A percentile compares a stretch with the other conserved stretches of the same genome.
Evolutionary conservation across 2,329 filamentous ascomycete species (phyloP).

Genomic region (Dryadomyces quercivorus): DNA sequence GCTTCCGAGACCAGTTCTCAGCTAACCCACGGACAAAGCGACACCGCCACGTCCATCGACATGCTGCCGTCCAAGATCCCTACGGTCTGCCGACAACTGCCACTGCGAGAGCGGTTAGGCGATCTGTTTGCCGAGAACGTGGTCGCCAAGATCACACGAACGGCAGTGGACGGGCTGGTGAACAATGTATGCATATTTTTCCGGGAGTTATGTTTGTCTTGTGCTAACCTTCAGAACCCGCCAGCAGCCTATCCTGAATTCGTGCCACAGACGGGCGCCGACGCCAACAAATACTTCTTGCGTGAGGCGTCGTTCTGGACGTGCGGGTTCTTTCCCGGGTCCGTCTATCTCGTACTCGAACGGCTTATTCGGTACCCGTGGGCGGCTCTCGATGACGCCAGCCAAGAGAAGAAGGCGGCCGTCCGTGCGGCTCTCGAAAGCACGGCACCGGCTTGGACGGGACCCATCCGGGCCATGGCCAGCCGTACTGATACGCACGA

Average conservation of each 20-base stretch:
- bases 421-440: conserved; percentile 15
- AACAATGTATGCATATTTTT: conserved; percentile 6
- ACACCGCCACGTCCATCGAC: too few relatives aligned
- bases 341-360: conserved; percentile 22
- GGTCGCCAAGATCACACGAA: conserved; percentile 14
- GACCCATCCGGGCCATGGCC: conserved; percentile 22
- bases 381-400: conserved; percentile 7
- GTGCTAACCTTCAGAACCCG: conserved; percentile 8
- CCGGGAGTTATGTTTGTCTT: not conserved
- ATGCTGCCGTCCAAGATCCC: too few relatives aligned
- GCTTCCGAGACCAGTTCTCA: too few relatives aligned
- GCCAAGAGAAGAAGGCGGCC: conserved; percentile 4
- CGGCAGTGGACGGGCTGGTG: conserved; percentile 7
- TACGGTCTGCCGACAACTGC: too few relatives aligned
- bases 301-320: conserved; percentile 21
- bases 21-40: too few relatives aligned
- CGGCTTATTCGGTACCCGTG: conserved; percentile 19
- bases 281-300: conserved; percentile 10
- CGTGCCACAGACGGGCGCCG: conserved; percentile 12
- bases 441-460: conserved; percentile 20
- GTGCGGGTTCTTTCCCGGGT: conserved; percentile 27
- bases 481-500: conserved; percentile 38
- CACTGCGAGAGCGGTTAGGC: conserved; percentile 1
- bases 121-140: conserved; percentile 14
- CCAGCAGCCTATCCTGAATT: conserved; percentile 14